Base-by-base conservation (phyloP, 1,139 yeast genomes). In the Protomyces pachydermus region DNA sequence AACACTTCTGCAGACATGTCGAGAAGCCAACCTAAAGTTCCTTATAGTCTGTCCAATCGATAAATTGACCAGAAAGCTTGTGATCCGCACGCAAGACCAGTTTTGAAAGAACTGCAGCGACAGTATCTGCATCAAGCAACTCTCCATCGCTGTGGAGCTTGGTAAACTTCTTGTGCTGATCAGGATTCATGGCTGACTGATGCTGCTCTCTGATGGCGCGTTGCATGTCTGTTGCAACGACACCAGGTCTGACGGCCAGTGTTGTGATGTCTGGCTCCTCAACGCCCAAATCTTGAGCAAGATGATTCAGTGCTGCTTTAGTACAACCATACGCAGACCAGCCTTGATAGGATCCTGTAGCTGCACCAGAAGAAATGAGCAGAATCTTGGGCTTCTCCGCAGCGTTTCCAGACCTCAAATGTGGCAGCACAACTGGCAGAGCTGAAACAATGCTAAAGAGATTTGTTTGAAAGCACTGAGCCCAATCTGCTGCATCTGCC, bases 271-370 rank as follows among this genome's bases (percentile, higher is more conserved):
- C 81, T 2, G 78, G 75, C 72, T 88, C 91, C 70, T 89, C 96
- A 3, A 76, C 78, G 0, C 89, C 86, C 28, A 91, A 74, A 9
- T 89, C 82, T 56, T 77, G 73, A 8, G 88, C 84, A 63, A 90
- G 80, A 71, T 86, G 91, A 74, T 91, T 89, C 65, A 91, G 74
- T 0, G 97, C 96, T 0, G 97, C 97, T 75, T 91, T 91, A 18
- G 96, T 84, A 2, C 91, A 78, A 0, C 97, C 96, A 71, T 91
- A 91, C 3, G 96, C 95, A 45, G 87, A 86, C 97, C 97, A 91
- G 12, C 91, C 91, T 69, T 76, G 74, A 54, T 57, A 63, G 25
- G 38, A 34, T 67, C 76, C 63, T 66, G 74, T 77, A 71, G 91
- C 80, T 0, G 98, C 97, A 6, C 97, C 97, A 0, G 96, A 88